These are phyloP conservation scores for Leccinum pachyderme DNA, from an alignment of 1,284 basidiomycete genomes.

Conservation along the genomic window DNA sequence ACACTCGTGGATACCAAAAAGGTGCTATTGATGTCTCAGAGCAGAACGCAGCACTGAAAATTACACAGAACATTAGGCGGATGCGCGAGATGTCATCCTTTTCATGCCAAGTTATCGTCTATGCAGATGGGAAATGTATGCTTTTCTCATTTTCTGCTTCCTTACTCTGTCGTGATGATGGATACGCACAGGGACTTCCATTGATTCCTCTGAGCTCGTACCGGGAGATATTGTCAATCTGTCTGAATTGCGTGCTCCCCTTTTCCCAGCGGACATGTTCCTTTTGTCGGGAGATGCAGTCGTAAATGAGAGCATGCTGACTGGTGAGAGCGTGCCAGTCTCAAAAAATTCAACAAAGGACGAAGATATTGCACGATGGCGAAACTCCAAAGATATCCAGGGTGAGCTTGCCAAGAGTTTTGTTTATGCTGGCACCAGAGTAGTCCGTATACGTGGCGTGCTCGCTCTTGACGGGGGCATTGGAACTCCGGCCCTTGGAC, in stretches of 20 bases:
- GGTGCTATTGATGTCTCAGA: slow-evolving; percentile 40
- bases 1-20: slow-evolving; percentile 93
- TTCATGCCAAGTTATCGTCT: slow-evolving; percentile 75
- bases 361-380: slow-evolving; percentile 69
- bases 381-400: slow-evolving; percentile 63
- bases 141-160: slow-evolving; percentile 4
- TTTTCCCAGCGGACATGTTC: slow-evolving; percentile 91
- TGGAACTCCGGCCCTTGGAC: slow-evolving; percentile 72
- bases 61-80: slow-evolving; percentile 75
- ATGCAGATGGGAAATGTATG: slow-evolving; percentile 75
- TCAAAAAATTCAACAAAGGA: slow-evolving; percentile 81
- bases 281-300: slow-evolving; percentile 95
- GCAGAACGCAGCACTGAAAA: slow-evolving; percentile 9
- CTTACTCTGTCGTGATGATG: neutral
- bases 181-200: slow-evolving; percentile 56
- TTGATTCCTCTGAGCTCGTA: slow-evolving; percentile 81
- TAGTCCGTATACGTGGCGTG: slow-evolving; percentile 85
- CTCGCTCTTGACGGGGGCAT: slow-evolving; percentile 53
- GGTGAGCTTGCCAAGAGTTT: slow-evolving; percentile 83
- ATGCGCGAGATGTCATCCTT: slow-evolving; percentile 98
- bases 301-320: slow-evolving; percentile 98
- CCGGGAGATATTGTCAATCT: slow-evolving; percentile 94
- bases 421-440: slow-evolving; percentile 89
- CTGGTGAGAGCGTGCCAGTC: slow-evolving; percentile 93
- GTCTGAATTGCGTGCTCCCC: slow-evolving; percentile 68